phyloP scores from a whole-genome alignment of 495 filamentous ascomycete genomes.

The Podospora fimiseda region DNA sequence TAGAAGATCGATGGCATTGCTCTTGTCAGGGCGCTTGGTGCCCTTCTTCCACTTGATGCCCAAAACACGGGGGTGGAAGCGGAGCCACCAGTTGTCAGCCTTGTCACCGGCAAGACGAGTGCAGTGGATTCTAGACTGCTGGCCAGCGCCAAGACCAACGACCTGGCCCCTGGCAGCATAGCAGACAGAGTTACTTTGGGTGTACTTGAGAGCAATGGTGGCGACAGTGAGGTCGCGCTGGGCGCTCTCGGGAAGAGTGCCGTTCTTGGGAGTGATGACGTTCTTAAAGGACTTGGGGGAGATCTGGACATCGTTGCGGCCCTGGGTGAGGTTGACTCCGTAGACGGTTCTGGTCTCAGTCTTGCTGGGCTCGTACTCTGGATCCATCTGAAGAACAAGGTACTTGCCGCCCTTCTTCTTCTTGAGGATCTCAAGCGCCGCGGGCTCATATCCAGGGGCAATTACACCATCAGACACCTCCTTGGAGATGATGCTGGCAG shows the following conservation, averaged over 20 bases:
- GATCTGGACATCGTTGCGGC: conserved; percentile 86
- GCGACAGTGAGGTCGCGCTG: conserved; percentile 88
- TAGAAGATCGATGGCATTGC: conserved; percentile 93
- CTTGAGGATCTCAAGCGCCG: conserved; percentile 82
- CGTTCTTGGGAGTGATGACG: conserved; percentile 77
- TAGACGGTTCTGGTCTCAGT: conserved; percentile 82
- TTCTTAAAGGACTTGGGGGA: conserved; percentile 75
- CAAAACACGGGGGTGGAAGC: conserved; percentile 84
- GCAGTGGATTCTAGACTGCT: conserved; percentile 97
- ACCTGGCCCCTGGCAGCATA: conserved; percentile 93
- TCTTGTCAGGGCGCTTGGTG: conserved; percentile 92
- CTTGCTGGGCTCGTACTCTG: conserved; percentile 66
- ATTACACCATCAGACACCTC: conserved; percentile 97
- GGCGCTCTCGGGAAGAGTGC: conserved; percentile 68
- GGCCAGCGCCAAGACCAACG: conserved; percentile 89
- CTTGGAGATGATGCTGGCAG: conserved; percentile 92
- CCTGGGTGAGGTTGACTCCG: conserved; percentile 77
- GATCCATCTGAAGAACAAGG: conserved; percentile 91
- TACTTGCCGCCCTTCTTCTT: conserved; percentile 99
- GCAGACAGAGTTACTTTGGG: conserved; percentile 97
- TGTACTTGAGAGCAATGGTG: conserved; percentile 95
- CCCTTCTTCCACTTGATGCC: conserved; percentile 94
- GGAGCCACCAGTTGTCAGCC: conserved; percentile 98
- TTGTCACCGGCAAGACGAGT: conserved; percentile 97
- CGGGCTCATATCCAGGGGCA: conserved; percentile 75